Percentiles rank a stretch among this genome's conserved stretches.
Conservation (phyloP, 495 filamentous ascomycete species). For the Lasiosphaeria hispida region DNA sequence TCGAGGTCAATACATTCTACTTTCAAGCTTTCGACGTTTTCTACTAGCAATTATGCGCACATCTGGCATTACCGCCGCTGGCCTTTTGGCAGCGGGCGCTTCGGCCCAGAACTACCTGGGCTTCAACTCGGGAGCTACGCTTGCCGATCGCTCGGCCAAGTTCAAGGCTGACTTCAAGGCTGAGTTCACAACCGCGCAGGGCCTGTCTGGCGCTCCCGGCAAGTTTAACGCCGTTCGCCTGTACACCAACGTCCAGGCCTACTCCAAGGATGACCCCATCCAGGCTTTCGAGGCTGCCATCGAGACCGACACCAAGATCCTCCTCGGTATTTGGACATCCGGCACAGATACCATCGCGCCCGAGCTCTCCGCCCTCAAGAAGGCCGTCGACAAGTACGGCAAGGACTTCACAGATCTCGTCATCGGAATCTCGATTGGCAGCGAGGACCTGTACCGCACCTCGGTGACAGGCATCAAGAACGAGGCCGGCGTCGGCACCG, state of each 20-base stretch:
- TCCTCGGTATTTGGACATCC: slow-evolving; percentile 54
- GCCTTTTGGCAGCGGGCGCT: slow-evolving; percentile 31
- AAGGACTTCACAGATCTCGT: slow-evolving; percentile 43
- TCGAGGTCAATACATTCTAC: slow-evolving; percentile 9
- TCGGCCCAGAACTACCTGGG: slow-evolving; percentile 42
- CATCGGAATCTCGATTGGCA: slow-evolving; percentile 51
- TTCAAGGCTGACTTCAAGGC: slow-evolving; percentile 43
- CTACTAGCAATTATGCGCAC: slow-evolving; percentile 26
- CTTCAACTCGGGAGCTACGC: slow-evolving; percentile 50
- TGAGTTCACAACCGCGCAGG: slow-evolving; percentile 47
- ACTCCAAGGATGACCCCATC: slow-evolving; percentile 45
- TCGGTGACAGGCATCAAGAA: slow-evolving; percentile 43
- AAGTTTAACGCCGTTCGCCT: slow-evolving; percentile 48
- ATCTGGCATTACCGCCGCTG: slow-evolving; percentile 27
- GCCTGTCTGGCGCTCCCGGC: slow-evolving; percentile 42
- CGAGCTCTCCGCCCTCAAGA: slow-evolving; percentile 47
- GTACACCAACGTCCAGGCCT: slow-evolving; percentile 55
- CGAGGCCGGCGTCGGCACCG: slow-evolving; percentile 42
- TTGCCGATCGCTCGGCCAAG: slow-evolving; percentile 47
- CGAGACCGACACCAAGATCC: slow-evolving; percentile 46
- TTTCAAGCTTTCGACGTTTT: background rate
- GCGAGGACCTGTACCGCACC: slow-evolving; percentile 54
- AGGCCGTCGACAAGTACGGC: slow-evolving; percentile 44
- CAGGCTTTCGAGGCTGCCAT: slow-evolving; percentile 54
- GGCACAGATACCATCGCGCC: slow-evolving; percentile 46